Evolutionary conservation across 192 early-diverging fungal genomes (phyloP).

Genomic region (Chytriomyces hyalinus): DNA sequence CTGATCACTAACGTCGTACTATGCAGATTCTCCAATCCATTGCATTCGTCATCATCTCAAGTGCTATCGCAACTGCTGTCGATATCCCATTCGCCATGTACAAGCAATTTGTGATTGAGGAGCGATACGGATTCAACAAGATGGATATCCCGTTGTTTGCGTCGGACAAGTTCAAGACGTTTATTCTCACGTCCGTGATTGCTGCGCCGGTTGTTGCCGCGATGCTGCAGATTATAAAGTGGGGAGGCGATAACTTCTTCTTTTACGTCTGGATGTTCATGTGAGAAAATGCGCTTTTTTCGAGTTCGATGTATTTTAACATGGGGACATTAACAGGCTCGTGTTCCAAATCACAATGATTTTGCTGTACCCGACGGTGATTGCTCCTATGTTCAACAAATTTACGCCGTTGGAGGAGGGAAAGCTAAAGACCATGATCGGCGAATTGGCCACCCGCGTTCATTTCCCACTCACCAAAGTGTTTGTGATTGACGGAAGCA

Average conservation of each 20-base stretch:
- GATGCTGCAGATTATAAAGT: slow-evolving; percentile 75
- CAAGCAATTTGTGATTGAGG: slow-evolving; percentile 93
- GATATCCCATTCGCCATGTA: slow-evolving; percentile 84
- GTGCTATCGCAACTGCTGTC: slow-evolving; percentile 64
- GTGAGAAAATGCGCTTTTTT: slow-evolving; percentile 50
- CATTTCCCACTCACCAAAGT: slow-evolving; percentile 92
- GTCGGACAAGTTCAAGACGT: slow-evolving; percentile 77
- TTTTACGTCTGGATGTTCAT: slow-evolving; percentile 91
- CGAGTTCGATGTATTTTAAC: slow-evolving; percentile 5
- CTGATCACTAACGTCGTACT: not conserved
- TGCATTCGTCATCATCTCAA: slow-evolving; percentile 70
- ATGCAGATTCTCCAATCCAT: slow-evolving; percentile 81
- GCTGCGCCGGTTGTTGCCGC: slow-evolving; percentile 79
- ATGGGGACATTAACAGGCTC: slow-evolving; percentile 25
- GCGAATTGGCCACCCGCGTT: slow-evolving; percentile 78
- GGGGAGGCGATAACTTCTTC: slow-evolving; percentile 83
- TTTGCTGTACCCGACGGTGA: slow-evolving; percentile 88
- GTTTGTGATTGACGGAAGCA: slow-evolving; percentile 93
- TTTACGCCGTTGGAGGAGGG: slow-evolving; percentile 85
- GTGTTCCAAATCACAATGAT: slow-evolving; percentile 56
- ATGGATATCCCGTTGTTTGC: slow-evolving; percentile 83
- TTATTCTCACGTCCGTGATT: slow-evolving; percentile 71
- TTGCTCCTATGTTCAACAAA: slow-evolving; percentile 99
- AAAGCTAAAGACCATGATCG: slow-evolving; percentile 78
- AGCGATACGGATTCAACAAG: slow-evolving; percentile 96